Evolutionary conservation across 805 yeast species (phyloP).

Genomic region (Phaffomyces thermotolerans): DNA sequence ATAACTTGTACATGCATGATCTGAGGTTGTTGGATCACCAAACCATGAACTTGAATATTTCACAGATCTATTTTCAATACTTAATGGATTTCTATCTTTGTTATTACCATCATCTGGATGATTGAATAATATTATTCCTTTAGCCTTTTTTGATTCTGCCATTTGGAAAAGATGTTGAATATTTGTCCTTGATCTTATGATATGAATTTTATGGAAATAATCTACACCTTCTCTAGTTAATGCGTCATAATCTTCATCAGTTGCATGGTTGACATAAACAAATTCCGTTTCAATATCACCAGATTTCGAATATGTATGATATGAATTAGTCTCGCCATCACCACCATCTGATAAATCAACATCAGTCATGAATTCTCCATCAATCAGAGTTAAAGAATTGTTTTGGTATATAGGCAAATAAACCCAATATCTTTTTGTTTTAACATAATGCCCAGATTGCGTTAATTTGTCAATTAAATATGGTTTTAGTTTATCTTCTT

Average conservation of each 20-base stretch:
- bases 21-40: constrained; percentile 78
- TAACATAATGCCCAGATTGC: constrained; percentile 44
- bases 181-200: constrained; percentile 35
- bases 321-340: constrained; percentile 35
- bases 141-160: constrained; percentile 56
- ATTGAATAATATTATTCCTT: constrained; percentile 44
- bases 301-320: constrained; percentile 57
- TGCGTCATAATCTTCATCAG: constrained; percentile 42
- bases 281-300: constrained; percentile 52
- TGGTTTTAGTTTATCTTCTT: constrained; percentile 37
- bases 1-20: constrained; percentile 45
- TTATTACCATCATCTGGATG: constrained; percentile 53
- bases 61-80: constrained; percentile 59
- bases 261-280: constrained; percentile 57
- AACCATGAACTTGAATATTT: constrained; percentile 52
- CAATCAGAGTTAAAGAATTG: constrained; percentile 32
- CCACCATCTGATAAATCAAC: constrained; percentile 32
- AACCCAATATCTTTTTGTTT: constrained; percentile 48
- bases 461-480: constrained; percentile 45
- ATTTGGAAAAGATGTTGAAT: not conserved
- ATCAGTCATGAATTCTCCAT: constrained; percentile 37
- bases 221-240: constrained; percentile 35
- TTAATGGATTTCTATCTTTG: constrained; percentile 7
- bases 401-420: constrained; percentile 47
- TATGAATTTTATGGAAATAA: constrained; percentile 49